Percentiles rank a stretch among this genome's conserved stretches.
Conservation (phyloP, 768 basidiomycete genomes). For the Auricularia sp. region DNA sequence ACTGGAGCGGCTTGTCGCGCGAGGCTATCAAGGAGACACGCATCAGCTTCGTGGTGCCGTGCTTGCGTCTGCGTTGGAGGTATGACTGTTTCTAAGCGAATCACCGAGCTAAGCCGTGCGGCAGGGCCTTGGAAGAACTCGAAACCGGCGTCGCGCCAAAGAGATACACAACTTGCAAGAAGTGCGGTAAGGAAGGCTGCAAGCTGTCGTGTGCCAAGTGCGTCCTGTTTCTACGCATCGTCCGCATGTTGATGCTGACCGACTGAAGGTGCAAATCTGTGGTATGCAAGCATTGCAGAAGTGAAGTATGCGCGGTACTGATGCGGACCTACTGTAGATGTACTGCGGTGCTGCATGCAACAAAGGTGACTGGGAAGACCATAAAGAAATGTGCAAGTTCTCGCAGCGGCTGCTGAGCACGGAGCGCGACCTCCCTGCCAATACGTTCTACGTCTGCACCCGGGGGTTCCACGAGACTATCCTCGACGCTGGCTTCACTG, state of each 20-base stretch:
- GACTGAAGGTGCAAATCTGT: neutral
- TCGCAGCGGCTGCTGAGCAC: neutral
- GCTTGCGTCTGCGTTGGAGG: neutral
- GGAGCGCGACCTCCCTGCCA: neutral
- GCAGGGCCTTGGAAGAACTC: neutral
- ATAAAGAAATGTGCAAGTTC: neutral
- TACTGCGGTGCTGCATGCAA: neutral
- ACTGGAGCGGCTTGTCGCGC: neutral
- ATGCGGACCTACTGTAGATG: neutral
- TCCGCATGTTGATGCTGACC: neutral
- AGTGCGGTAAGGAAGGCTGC: neutral
- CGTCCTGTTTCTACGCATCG: neutral
- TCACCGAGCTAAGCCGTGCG: neutral
- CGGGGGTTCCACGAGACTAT: neutral
- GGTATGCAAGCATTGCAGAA: too few relatives aligned
- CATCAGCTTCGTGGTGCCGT: neutral
- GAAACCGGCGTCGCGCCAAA: neutral
- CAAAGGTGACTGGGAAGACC: neutral
- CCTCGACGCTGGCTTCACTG: neutral
- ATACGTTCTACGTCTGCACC: neutral
- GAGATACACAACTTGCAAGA: neutral
- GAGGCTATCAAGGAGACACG: neutral
- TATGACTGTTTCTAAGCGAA: neutral
- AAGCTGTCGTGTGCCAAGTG: neutral
- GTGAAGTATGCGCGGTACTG: too few relatives aligned